phyloP scores from a whole-genome alignment of 2,329 filamentous ascomycete genomes.

The Aureobasidium pullulans region DNA sequence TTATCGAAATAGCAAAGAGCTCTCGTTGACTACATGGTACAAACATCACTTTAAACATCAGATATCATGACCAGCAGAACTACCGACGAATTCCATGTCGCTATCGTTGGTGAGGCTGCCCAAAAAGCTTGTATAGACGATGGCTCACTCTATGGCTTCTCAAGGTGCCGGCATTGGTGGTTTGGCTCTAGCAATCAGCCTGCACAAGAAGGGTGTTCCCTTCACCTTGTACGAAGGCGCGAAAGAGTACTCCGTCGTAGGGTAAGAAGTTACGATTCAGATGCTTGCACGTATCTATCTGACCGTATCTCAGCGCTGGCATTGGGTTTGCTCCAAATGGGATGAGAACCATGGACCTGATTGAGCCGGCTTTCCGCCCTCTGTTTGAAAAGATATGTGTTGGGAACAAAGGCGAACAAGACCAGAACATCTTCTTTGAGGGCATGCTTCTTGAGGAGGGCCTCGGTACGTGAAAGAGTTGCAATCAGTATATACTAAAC shows the following conservation, averaged over 20 bases:
- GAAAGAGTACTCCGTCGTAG: constrained; percentile 6
- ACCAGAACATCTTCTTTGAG: constrained; percentile 36
- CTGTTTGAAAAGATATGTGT: constrained; percentile 34
- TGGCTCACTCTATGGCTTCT: neutral
- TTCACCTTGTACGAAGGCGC: constrained; percentile 11
- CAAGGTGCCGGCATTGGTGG: constrained; percentile 13
- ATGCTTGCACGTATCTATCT: neutral
- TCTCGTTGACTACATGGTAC: neutral
- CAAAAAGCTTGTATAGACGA: too few species aligned
- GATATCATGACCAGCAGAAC: neutral
- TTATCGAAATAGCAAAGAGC: neutral
- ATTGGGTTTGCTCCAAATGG: constrained; percentile 33
- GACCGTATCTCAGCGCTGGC: constrained; percentile 13
- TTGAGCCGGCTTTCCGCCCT: constrained; percentile 31
- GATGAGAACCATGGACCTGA: constrained; percentile 35
- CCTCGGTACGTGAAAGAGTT: too few species aligned
- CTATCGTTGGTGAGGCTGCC: constrained; percentile 6
- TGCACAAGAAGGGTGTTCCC: neutral
- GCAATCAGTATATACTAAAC: too few species aligned
- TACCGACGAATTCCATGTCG: neutral
- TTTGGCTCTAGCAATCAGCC: constrained; percentile 14
- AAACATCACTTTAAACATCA: neutral
- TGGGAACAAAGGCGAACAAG: constrained; percentile 32
- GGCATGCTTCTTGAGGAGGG: constrained; percentile 35
- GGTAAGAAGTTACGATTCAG: neutral